Base-by-base conservation (phyloP, 78 protist genomes). In the Cavenderia fasciculata region DNA sequence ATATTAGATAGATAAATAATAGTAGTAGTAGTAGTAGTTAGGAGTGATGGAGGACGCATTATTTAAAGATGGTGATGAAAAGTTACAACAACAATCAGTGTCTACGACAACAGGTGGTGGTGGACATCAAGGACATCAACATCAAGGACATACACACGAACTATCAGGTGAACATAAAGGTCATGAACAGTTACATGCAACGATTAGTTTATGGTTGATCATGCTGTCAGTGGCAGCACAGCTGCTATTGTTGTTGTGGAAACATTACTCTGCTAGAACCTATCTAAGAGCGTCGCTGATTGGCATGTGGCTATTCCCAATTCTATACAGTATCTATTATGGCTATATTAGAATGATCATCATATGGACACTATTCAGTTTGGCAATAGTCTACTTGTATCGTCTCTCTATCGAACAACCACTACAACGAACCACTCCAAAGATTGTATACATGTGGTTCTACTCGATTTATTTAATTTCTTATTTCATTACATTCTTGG, bases 361-460 rank as follows among this genome's bases (percentile, higher is more conserved):
- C 5, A 21, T 77, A 0, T 77, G 75, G 87, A 41, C 33, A 14
- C 29, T 31, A 10, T 77, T 77, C n/a, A 49, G 49, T 3, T 5
- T 40, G 34, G 59, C 51, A 21, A 6, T 77, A 1, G 56, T 47
- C 34, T 41, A 34, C n/a, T 65, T 77, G n/a, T 77, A 49, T n/a
- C 6, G 59, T 11, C 3, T 63, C 33, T 77, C 87, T 38, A 77
- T 74, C 2, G 5, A 36, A 19, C 69, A 77, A 33, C 87, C 87
- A 33, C 36, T 77, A n/a, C 33, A 34, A 25, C 43, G 87, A 38
- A 63, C 61, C 19, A 77, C 87, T 5, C 87, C 87, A 1, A 77
- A 63, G 51, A 40, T 77, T 4, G 74, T 77, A 10, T 77, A 62
- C 74, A 77, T 63, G 61, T 77, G 75, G 74, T 77, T 77, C 59